Conservation (phyloP, 2,329 filamentous ascomycete species). For the Sclerotinia borealis region DNA sequence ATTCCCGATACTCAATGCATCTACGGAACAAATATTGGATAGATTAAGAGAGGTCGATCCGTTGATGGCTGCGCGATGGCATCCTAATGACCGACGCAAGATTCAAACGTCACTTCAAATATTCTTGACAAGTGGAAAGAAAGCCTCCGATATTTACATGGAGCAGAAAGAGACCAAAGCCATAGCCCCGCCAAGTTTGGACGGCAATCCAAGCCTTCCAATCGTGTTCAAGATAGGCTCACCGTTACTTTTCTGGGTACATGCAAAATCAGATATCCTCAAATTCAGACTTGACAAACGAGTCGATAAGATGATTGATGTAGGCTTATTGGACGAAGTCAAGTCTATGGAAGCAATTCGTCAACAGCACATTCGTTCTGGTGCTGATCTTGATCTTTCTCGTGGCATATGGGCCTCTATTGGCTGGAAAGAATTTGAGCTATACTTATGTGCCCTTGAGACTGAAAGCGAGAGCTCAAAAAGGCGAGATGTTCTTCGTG, state of each 20-base stretch:
- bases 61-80: slow-evolving; percentile 84
- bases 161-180: slow-evolving; percentile 55
- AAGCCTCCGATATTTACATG: slow-evolving; percentile 79
- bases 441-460: slow-evolving; percentile 53
- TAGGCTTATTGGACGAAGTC: slow-evolving; percentile 59
- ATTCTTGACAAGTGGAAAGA: slow-evolving; percentile 73
- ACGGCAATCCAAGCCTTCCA: background rate
- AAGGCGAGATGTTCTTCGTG: slow-evolving; percentile 50
- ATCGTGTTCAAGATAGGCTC: slow-evolving; percentile 24
- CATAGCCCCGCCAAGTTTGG: slow-evolving; percentile 23
- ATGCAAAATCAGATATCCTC: slow-evolving; percentile 64
- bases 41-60: slow-evolving; percentile 79
- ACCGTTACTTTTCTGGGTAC: slow-evolving; percentile 72
- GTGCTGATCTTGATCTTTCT: slow-evolving; percentile 58
- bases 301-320: slow-evolving; percentile 75
- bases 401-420: slow-evolving; percentile 96
- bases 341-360: slow-evolving; percentile 45
- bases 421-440: slow-evolving; percentile 84
- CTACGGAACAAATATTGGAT: slow-evolving; percentile 65
- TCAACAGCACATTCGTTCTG: slow-evolving; percentile 39
- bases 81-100: slow-evolving; percentile 86
- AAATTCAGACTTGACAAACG: slow-evolving; percentile 66
- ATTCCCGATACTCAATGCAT: slow-evolving; percentile 65
- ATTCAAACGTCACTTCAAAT: slow-evolving; percentile 88
- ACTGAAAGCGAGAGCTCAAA: slow-evolving; percentile 25